These are phyloP conservation scores for Plantago coronopus DNA, from an alignment of 305 asterid genomes.

Conservation along the genomic window DNA sequence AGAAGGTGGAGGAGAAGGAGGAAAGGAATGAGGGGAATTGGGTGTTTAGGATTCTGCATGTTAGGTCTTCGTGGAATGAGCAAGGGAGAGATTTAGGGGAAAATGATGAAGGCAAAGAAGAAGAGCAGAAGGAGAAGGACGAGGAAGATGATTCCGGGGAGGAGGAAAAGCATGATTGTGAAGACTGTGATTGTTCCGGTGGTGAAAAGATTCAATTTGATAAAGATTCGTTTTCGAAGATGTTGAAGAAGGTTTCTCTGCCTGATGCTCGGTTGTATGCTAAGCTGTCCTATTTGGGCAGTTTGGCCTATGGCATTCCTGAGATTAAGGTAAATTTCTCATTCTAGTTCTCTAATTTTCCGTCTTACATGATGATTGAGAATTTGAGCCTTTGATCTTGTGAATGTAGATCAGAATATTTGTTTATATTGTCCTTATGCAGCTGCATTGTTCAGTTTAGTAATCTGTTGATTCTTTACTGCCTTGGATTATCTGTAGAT, in stretches of 20 bases:
- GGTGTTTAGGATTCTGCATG: slow-evolving; percentile 71
- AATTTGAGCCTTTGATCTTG: no score
- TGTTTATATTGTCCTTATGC: not conserved
- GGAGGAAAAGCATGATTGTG: no score
- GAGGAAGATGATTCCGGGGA: no score
- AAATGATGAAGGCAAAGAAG: slow-evolving; percentile 27
- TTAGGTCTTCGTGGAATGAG: slow-evolving; percentile 53
- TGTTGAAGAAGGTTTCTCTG: slow-evolving; percentile 69
- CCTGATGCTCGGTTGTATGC: slow-evolving; percentile 77
- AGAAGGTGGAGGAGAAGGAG: slow-evolving; percentile 30
- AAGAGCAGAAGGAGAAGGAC: slow-evolving; percentile 19
- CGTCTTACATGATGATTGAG: not conserved
- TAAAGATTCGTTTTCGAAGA: slow-evolving; percentile 68
- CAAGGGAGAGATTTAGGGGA: slow-evolving; percentile 26
- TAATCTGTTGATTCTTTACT: no score
- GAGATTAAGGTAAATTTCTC: slow-evolving; percentile 88
- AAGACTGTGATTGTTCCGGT: slow-evolving; percentile 36
- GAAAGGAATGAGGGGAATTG: slow-evolving; percentile 44
- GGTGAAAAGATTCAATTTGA: slow-evolving; percentile 51
- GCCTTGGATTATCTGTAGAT: no score
- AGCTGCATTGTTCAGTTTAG: not conserved
- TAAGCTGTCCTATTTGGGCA: slow-evolving; percentile 73
- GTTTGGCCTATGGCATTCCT: slow-evolving; percentile 79
- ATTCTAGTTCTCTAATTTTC: no score
- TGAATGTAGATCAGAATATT: not conserved